Evolutionary conservation across 306 rosid genomes (phyloP).

Genomic region (Glycine latifolia): DNA sequence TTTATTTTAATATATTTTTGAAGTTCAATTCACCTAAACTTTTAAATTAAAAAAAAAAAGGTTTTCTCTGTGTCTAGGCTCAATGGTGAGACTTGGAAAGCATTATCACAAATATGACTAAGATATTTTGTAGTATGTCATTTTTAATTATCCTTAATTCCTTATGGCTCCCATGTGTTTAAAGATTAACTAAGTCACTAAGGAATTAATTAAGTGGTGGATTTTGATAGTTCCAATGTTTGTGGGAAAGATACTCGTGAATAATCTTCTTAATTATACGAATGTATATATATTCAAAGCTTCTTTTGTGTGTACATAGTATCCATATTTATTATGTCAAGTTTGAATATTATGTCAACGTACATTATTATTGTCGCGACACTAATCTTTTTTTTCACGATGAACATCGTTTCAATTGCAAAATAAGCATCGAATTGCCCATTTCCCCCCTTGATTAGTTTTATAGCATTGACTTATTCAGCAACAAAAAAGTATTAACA

Average conservation of each 20-base stretch:
- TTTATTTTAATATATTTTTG: no score
- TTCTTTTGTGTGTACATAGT: background rate
- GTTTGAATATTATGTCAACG: background rate
- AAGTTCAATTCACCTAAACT: no score
- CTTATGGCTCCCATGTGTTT: background rate
- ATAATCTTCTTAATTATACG: background rate
- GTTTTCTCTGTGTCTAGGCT: background rate
- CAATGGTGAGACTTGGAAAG: background rate
- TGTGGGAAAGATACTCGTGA: background rate
- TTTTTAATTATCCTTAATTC: constrained; percentile 3
- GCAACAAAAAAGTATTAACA: no score
- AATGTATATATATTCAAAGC: background rate
- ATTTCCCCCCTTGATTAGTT: background rate
- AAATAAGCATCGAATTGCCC: background rate
- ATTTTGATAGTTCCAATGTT: constrained; percentile 13
- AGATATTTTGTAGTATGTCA: background rate
- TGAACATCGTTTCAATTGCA: background rate
- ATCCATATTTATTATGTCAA: background rate
- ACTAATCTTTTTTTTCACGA: background rate
- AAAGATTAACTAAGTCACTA: background rate
- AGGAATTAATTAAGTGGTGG: constrained; percentile 22
- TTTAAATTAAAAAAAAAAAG: no score
- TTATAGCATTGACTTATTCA: background rate
- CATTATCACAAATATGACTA: background rate
- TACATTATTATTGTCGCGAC: constrained; percentile 16